A percentile compares a stretch with the other conserved stretches of the same genome.
phyloP scores from a whole-genome alignment of 2,329 filamentous ascomycete species.

The Fusarium humuli region DNA sequence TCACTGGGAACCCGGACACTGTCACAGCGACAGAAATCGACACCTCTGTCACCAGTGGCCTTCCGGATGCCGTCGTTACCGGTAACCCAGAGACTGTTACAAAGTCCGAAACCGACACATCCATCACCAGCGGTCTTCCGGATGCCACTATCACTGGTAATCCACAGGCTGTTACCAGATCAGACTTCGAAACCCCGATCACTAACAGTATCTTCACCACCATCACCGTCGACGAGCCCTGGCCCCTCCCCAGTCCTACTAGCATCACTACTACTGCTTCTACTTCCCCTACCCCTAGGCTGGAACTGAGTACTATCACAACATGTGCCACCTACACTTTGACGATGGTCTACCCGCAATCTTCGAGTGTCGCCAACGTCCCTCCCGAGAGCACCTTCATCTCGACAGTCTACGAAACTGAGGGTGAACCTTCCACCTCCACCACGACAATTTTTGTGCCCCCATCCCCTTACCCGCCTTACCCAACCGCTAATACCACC shows the following conservation, averaged over 20 bases:
- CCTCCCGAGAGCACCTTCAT: conserved; percentile 48
- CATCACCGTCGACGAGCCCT: neutral
- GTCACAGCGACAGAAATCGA: conserved; percentile 43
- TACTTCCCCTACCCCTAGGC: conserved; percentile 46
- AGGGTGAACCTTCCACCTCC: conserved; percentile 43
- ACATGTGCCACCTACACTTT: conserved; percentile 45
- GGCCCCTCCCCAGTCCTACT: neutral
- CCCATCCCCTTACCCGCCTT: conserved; percentile 44
- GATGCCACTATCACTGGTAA: conserved; percentile 42
- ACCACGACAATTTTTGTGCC: conserved; percentile 51
- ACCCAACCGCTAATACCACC: conserved; percentile 50
- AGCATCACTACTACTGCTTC: conserved; percentile 44
- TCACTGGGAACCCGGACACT: conserved; percentile 47
- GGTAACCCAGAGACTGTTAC: conserved; percentile 46
- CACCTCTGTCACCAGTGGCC: conserved; percentile 31
- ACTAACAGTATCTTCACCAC: conserved; percentile 12
- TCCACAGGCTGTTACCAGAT: conserved; percentile 47
- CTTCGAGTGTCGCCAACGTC: neutral
- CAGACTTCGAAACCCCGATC: conserved; percentile 36
- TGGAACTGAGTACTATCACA: conserved; percentile 44
- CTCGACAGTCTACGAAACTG: conserved; percentile 49
- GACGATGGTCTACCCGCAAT: neutral
- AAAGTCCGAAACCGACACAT: conserved; percentile 42
- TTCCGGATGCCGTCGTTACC: conserved; percentile 44
- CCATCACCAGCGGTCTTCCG: conserved; percentile 34